Evolutionary conservation across 345 rosid genomes (phyloP).

Genomic region (Dipteronia dyeriana): DNA sequence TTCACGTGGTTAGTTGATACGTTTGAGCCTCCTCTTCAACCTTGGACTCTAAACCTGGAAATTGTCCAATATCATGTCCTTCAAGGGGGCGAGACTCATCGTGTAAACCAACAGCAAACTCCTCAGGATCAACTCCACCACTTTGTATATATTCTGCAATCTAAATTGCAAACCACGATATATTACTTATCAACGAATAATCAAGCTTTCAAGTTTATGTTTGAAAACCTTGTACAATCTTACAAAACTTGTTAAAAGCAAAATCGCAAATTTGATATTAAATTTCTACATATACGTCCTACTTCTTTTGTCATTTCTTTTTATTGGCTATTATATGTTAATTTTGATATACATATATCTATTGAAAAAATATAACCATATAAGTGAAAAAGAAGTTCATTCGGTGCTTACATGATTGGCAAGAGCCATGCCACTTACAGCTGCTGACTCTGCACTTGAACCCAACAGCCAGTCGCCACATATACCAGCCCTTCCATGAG

Average conservation of each 20-base stretch:
- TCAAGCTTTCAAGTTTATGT: neutral
- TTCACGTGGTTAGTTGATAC: conserved; percentile 35
- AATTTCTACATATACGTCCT: neutral
- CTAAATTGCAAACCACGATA: conserved; percentile 35
- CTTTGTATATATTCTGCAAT: conserved; percentile 65
- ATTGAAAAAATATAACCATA: neutral
- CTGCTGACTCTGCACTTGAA: conserved; percentile 85
- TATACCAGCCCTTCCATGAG: conserved; percentile 86
- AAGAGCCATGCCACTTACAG: conserved; percentile 80
- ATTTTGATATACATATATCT: neutral
- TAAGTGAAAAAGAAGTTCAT: neutral
- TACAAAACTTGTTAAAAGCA: neutral
- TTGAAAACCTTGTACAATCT: neutral
- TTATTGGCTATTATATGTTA: neutral
- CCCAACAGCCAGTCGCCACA: conserved; percentile 97
- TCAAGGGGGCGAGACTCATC: conserved; percentile 49
- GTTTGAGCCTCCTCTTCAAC: conserved; percentile 29
- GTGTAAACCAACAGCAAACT: conserved; percentile 68
- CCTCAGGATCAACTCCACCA: conserved; percentile 49
- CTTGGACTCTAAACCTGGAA: conserved; percentile 47
- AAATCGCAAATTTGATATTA: neutral
- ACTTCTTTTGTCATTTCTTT: neutral
- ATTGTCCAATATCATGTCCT: conserved; percentile 84
- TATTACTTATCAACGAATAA: neutral
- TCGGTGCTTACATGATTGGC: conserved; percentile 61